Percentiles rank a stretch among this genome's conserved stretches.
Conservation (phyloP, 208 protist species). For the Herpetomonas muscarum region DNA sequence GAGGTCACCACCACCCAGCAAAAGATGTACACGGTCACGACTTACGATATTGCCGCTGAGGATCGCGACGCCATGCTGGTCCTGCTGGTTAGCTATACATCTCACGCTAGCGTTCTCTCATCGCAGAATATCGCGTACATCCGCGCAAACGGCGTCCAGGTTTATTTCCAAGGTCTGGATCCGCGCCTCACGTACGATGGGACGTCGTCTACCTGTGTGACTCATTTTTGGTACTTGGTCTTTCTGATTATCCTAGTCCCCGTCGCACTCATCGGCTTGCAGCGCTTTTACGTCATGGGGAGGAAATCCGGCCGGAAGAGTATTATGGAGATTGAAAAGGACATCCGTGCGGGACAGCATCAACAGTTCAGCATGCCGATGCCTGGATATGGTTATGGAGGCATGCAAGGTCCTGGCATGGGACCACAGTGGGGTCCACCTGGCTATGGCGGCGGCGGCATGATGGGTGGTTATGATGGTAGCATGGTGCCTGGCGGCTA, state of each 20-base stretch:
- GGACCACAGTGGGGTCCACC: too few species aligned
- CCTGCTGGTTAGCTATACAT: constrained; percentile 33
- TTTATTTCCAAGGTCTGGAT: constrained; percentile 31
- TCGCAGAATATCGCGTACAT: constrained; percentile 43
- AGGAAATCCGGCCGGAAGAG: constrained; percentile 36
- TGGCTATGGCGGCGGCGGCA: not conserved
- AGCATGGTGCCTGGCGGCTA: not conserved
- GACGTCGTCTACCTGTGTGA: constrained; percentile 33
- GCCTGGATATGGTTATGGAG: not conserved
- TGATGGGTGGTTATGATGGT: not conserved
- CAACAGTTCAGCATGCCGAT: not conserved
- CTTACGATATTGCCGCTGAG: constrained; percentile 4
- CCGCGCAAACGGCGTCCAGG: constrained; percentile 20
- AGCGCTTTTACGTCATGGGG: constrained; percentile 51
- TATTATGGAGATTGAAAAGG: constrained; percentile 38
- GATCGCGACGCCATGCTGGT: constrained; percentile 37
- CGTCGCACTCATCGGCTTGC: constrained; percentile 45
- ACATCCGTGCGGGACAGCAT: constrained; percentile 70
- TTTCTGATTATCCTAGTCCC: constrained; percentile 75
- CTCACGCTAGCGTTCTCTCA: constrained; percentile 41
- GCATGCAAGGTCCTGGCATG: constrained; percentile 5
- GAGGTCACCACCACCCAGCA: not conserved
- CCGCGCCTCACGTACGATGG: constrained; percentile 20
- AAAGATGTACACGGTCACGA: constrained; percentile 19
- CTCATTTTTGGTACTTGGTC: constrained; percentile 80